phyloP scores from a whole-genome alignment of 192 early-diverging fungal genomes.

The Lunasporangiospora selenospora region DNA sequence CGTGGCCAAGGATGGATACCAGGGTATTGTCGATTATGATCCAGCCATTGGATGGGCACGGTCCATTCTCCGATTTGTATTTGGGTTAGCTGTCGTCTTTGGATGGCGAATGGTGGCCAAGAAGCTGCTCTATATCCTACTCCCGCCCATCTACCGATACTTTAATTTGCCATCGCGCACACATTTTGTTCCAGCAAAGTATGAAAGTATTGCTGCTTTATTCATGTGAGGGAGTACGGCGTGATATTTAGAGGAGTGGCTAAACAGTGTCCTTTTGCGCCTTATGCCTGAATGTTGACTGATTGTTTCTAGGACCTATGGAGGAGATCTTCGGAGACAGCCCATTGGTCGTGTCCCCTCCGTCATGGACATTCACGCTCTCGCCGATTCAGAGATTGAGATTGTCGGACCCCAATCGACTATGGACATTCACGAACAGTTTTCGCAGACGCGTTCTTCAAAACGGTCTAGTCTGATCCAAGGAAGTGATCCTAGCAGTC shows the following conservation, averaged over 20 bases:
- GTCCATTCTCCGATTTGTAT: constrained; percentile 36
- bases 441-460: constrained; percentile 38
- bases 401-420: constrained; percentile 58
- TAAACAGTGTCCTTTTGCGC: no score
- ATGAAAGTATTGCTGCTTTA: no score
- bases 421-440: constrained; percentile 59
- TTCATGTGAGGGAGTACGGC: no score
- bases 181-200: constrained; percentile 43
- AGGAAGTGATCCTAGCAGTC: neutral
- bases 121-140: constrained; percentile 51
- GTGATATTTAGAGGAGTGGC: no score
- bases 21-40: constrained; percentile 39
- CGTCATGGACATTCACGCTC: constrained; percentile 27
- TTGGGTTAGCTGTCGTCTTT: constrained; percentile 59
- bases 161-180: constrained; percentile 58
- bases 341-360: constrained; percentile 44
- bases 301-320: constrained; percentile 40
- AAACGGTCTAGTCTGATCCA: constrained; percentile 5
- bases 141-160: constrained; percentile 59
- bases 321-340: constrained; percentile 38
- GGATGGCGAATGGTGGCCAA: constrained; percentile 59
- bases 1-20: constrained; percentile 12
- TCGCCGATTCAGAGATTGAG: constrained; percentile 49
- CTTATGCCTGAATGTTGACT: no score
- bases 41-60: constrained; percentile 11